Conservation (phyloP, 108 stramenopile species). For the Nitzschia sp. region DNA sequence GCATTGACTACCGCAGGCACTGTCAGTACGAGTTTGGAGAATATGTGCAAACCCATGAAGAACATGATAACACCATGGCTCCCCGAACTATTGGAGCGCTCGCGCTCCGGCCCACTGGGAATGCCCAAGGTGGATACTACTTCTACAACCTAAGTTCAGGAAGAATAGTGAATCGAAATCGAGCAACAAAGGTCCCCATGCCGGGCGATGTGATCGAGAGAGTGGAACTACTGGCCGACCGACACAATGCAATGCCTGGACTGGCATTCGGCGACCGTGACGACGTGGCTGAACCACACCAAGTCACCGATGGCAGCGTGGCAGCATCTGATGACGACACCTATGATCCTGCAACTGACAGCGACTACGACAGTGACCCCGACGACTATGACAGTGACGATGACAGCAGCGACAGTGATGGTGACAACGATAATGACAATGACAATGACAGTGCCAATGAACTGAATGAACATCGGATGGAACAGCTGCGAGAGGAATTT, state of each 20-base stretch:
- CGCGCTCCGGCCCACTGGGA: slow-evolving; percentile 26
- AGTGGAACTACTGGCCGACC: slow-evolving; percentile 25
- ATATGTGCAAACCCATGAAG: slow-evolving; percentile 45
- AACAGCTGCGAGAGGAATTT: slow-evolving; percentile 29
- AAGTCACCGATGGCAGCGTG: too few relatives aligned
- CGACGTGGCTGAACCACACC: background rate
- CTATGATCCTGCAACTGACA: too few relatives aligned
- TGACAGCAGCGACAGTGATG: too few relatives aligned
- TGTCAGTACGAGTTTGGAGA: slow-evolving; percentile 33
- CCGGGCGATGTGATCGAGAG: slow-evolving; percentile 27
- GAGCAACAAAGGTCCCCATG: slow-evolving; percentile 30
- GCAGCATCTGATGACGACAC: slow-evolving; percentile 5
- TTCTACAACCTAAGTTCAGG: slow-evolving; percentile 34
- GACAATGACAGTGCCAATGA: background rate
- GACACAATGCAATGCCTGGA: background rate
- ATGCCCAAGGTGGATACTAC: slow-evolving; percentile 36
- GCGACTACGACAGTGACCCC: too few relatives aligned
- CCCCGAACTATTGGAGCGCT: slow-evolving; percentile 35
- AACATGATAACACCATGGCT: slow-evolving; percentile 32
- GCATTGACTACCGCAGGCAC: slow-evolving; percentile 29
- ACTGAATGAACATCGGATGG: too few relatives aligned
- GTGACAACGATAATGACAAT: background rate
- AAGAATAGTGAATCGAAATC: slow-evolving; percentile 17
- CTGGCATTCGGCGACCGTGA: slow-evolving; percentile 3
- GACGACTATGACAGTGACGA: background rate